Base-by-base conservation (phyloP, 1,139 yeast genomes). In the Scheffersomyces insectosa region DNA sequence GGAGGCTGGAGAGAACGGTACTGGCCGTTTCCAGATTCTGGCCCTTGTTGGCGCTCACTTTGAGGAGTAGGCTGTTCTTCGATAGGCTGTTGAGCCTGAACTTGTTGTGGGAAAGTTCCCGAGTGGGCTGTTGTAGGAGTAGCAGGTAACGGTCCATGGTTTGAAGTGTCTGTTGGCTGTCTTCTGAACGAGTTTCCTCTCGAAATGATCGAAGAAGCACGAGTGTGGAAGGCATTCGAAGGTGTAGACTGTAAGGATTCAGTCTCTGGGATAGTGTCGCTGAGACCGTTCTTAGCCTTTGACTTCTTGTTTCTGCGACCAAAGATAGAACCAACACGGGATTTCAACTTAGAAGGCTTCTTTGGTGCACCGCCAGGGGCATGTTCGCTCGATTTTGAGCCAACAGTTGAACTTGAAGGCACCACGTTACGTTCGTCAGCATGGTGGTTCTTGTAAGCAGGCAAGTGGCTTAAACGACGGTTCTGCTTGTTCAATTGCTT, bases 281-380 rank as follows among this genome's bases (percentile, higher is more conserved):
- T 12, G 25, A 20, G 25, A 23, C 44, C 39, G 12, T 40, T 36
- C 12, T 38, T 23, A 16, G 15, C 30, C 23, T 42, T 42, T 28
- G 67, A 67, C 52, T 74, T 75, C 55, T 80, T 71, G 42, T 61
- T 78, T 56, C 80, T 82, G 51, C 87, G 79, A 36, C 86, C 84
- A 62, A 90, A 86, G 47, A 90, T 83, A 0, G 97, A 88, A 13
- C 97, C 97, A 33, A 90, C 90, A 59, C 74, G 83, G 5, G 95
- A 86, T 60, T 83, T 82, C 56, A 90, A 68, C 49, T 77, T 81
- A 20, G 70, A 65, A 29, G 60, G 57, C 42, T 64, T 66, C 44
- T 50, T 51, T 20, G 25, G 25, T 6, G 25, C 25, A 6, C 25
- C 25, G 3, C 25, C 25, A 20, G 25, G 25, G 11, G 40, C 42